Evolutionary conservation across 2,329 filamentous ascomycete species (phyloP).

Genomic region (Cladophialophora psammophila): DNA sequence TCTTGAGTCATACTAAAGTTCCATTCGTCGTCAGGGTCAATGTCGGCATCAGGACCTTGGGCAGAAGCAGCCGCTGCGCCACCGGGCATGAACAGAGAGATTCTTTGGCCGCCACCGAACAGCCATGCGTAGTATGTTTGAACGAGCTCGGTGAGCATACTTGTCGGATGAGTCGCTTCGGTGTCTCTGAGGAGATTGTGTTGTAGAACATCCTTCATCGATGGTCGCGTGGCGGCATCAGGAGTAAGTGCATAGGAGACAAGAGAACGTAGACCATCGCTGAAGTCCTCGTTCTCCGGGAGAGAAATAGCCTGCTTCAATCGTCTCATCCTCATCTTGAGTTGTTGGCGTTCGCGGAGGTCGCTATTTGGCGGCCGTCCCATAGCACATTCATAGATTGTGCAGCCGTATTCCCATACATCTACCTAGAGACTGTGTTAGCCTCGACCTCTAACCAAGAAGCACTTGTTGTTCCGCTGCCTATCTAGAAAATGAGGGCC

Average conservation of each 20-base stretch:
- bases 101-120: conserved; percentile 56
- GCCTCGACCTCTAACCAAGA: not conserved
- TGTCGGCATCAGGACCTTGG: conserved; percentile 49
- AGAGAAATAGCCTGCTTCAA: conserved; percentile 52
- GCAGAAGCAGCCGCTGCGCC: conserved; percentile 65
- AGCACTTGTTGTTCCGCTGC: no score
- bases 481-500: not conserved
- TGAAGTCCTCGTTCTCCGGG: conserved; percentile 53
- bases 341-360: conserved; percentile 49
- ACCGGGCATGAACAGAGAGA: conserved; percentile 66
- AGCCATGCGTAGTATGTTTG: conserved; percentile 59
- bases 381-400: conserved; percentile 58
- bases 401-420: conserved; percentile 61
- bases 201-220: conserved; percentile 55
- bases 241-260: conserved; percentile 54
- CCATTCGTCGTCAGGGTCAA: conserved; percentile 63
- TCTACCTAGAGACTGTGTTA: conserved; percentile 49
- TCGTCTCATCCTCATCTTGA: conserved; percentile 51
- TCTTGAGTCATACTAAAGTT: conserved; percentile 70
- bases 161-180: conserved; percentile 54
- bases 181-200: conserved; percentile 55
- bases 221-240: conserved; percentile 53
- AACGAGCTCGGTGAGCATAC: conserved; percentile 54
- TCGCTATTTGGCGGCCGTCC: conserved; percentile 59
- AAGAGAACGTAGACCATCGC: conserved; percentile 54